A percentile compares a stretch with the other conserved stretches of the same genome.
phyloP scores from a whole-genome alignment of 352 stramenopile genomes.

The Pythium periplocum region DNA sequence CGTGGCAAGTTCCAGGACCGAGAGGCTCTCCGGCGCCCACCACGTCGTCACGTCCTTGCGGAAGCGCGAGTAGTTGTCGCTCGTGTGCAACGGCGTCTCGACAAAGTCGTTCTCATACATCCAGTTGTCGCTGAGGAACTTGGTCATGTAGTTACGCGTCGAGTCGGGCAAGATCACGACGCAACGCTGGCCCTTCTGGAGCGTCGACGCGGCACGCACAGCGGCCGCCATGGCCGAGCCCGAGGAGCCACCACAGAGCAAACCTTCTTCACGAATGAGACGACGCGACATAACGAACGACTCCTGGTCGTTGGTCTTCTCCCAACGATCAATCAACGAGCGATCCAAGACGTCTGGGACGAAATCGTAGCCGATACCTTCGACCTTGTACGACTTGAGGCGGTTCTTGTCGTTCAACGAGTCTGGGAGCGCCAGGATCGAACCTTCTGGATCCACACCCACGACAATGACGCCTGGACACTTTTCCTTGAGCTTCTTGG shows the following conservation, averaged over 20 bases:
- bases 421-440: conserved; percentile 90
- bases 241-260: conserved; percentile 92
- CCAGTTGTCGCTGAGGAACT: conserved; percentile 95
- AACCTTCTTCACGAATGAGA: conserved; percentile 92
- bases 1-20: conserved; percentile 62
- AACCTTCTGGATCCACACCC: conserved; percentile 88
- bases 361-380: conserved; percentile 97
- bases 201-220: conserved; percentile 66
- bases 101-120: conserved; percentile 80
- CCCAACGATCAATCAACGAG: conserved; percentile 89
- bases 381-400: conserved; percentile 88
- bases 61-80: conserved; percentile 65
- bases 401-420: conserved; percentile 89
- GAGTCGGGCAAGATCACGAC: conserved; percentile 94
- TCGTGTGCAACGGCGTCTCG: conserved; percentile 57
- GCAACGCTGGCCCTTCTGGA: conserved; percentile 87
- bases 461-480: conserved; percentile 84
- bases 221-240: conserved; percentile 84
- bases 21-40: conserved; percentile 90
- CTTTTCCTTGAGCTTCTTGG: conserved; percentile 91
- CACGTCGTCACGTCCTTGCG: conserved; percentile 77
- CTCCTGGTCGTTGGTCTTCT: conserved; percentile 93
- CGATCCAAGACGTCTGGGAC: conserved; percentile 93
- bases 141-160: conserved; percentile 98
- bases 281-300: conserved; percentile 92